Percentiles rank a stretch among this genome's conserved stretches.
Evolutionary conservation across 306 rosid genomes (phyloP).

Genomic region (Citrullus amarus): DNA sequence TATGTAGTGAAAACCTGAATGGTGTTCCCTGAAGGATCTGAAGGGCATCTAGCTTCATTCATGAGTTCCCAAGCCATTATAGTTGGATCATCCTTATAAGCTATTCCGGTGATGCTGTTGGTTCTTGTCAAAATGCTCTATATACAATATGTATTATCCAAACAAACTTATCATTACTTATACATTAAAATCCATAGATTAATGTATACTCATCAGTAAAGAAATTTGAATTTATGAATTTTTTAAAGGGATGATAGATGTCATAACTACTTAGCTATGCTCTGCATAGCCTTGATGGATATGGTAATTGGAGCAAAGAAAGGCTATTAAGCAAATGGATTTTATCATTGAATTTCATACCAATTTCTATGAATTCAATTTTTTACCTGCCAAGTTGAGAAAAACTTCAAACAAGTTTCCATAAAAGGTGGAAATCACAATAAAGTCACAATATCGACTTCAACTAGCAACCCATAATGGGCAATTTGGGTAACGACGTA

Average conservation of each 20-base stretch:
- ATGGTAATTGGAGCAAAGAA: neutral
- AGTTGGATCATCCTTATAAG: slow-evolving; percentile 77
- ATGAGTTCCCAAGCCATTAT: slow-evolving; percentile 99
- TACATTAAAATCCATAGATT: neutral
- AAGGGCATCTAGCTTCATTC: slow-evolving; percentile 69
- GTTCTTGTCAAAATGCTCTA: slow-evolving; percentile 62
- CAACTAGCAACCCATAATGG: neutral
- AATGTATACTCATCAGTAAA: no score
- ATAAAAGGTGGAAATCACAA: neutral
- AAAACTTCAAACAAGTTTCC: neutral
- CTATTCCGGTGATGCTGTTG: slow-evolving; percentile 57
- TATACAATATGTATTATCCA: neutral
- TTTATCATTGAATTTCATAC: neutral
- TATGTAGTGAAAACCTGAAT: slow-evolving; percentile 45
- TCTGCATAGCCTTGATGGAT: no score
- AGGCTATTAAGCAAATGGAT: neutral
- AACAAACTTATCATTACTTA: neutral
- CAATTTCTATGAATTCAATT: neutral
- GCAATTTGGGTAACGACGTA: neutral
- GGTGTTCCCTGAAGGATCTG: slow-evolving; percentile 64
- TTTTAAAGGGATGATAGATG: no score
- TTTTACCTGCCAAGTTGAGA: neutral
- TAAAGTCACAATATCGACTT: neutral
- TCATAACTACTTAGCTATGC: no score
- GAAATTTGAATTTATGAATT: no score